These are phyloP conservation scores for Quercus mongolica DNA, from an alignment of 306 rosid species.

Conservation along the genomic window DNA sequence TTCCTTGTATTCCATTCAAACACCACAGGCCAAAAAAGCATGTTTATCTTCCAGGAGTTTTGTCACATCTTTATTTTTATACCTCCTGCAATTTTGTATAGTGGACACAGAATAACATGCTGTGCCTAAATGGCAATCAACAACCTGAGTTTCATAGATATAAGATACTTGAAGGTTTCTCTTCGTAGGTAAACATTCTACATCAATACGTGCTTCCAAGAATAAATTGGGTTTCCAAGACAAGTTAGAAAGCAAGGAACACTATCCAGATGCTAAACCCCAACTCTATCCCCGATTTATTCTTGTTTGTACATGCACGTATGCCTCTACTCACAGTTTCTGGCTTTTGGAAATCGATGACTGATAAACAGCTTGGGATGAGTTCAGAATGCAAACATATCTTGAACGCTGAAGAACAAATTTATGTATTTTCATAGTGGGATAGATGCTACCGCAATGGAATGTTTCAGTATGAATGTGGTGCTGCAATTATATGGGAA, in stretches of 20 bases:
- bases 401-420: conserved; percentile 1
- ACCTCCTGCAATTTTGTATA: too few relatives aligned
- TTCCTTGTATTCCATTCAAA: neutral
- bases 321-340: conserved; percentile 18
- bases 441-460: neutral
- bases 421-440: neutral
- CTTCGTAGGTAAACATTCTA: too few relatives aligned
- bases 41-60: too few relatives aligned
- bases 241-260: too few relatives aligned
- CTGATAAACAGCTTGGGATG: neutral
- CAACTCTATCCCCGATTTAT: too few relatives aligned
- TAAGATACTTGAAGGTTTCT: neutral
- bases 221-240: too few relatives aligned
- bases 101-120: neutral
- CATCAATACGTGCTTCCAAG: neutral
- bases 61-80: too few relatives aligned
- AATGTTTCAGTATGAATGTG: neutral
- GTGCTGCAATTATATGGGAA: neutral
- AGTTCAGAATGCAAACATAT: neutral
- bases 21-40: neutral
- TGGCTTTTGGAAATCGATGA: neutral
- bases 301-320: neutral
- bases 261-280: too few relatives aligned
- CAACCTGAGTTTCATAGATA: neutral
- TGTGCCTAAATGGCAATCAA: neutral